phyloP scores from a whole-genome alignment of 805 yeast species.

The Kuraishia hungarica region DNA sequence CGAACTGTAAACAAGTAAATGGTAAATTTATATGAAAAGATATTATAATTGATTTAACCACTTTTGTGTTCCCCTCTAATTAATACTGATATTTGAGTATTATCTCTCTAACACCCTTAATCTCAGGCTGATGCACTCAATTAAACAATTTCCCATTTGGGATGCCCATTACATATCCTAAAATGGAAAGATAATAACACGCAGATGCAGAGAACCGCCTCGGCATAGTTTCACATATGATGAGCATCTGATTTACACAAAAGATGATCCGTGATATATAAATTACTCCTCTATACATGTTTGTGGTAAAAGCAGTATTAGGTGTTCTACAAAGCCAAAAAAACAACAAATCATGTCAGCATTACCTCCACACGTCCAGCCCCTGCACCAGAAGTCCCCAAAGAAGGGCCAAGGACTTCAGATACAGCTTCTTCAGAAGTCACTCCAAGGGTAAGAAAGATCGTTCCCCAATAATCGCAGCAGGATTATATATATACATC shows the following conservation, averaged over 20 bases:
- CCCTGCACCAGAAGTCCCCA: background rate
- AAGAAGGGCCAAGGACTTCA: background rate
- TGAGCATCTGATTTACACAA: background rate
- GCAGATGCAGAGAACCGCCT: background rate
- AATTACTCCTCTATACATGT: background rate
- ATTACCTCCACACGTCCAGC: background rate
- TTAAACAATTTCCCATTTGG: background rate
- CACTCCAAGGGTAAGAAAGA: background rate
- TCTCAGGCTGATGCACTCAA: background rate
- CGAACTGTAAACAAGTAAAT: too few species aligned
- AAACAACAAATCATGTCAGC: background rate
- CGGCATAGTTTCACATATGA: background rate
- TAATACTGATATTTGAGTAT: too few species aligned
- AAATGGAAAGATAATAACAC: background rate
- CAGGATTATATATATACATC: too few species aligned
- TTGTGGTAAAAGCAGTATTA: background rate
- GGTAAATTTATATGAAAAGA: too few species aligned
- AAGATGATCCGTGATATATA: background rate
- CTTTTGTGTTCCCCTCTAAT: background rate
- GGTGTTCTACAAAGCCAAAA: background rate
- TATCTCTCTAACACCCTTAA: background rate
- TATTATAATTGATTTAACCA: too few species aligned
- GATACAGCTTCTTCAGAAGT: background rate
- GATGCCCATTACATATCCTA: background rate
- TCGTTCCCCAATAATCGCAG: too few species aligned